Percentiles rank a stretch among this genome's conserved stretches.
These are phyloP conservation scores for Aspergillus spinulosporus DNA, from an alignment of 2,329 filamentous ascomycete genomes.

Conservation along the genomic window DNA sequence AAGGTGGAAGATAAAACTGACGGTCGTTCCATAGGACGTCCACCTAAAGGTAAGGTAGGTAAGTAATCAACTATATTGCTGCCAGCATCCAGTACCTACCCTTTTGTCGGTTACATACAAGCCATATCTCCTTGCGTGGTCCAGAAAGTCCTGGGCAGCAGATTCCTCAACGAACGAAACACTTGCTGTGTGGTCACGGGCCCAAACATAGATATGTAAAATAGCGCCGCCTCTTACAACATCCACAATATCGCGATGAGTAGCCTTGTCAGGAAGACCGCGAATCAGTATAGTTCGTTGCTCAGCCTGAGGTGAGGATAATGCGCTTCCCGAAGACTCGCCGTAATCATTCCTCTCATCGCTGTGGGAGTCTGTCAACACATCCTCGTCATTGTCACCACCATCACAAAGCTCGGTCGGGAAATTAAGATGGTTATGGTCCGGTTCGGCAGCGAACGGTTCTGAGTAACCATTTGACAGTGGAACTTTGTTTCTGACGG, in stretches of 20 bases:
- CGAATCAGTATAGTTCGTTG: conserved; percentile 55
- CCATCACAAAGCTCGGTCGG: conserved; percentile 15
- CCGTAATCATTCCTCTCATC: conserved; percentile 30
- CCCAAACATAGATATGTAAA: conserved; percentile 66
- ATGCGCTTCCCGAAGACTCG: conserved; percentile 22
- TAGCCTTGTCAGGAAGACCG: conserved; percentile 63
- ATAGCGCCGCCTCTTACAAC: conserved; percentile 69
- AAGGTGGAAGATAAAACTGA: conserved; percentile 65
- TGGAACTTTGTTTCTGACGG: neutral
- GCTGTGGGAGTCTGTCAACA: conserved; percentile 24
- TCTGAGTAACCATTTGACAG: neutral
- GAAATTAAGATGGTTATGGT: conserved; percentile 4
- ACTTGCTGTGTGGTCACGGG: conserved; percentile 59
- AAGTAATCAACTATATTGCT: neutral
- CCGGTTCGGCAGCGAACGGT: neutral
- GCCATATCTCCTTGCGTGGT: conserved; percentile 63
- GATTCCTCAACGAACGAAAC: conserved; percentile 69
- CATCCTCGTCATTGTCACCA: conserved; percentile 26
- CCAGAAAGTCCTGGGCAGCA: conserved; percentile 65
- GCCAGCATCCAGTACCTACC: conserved; percentile 48
- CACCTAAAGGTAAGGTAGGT: conserved; percentile 51
- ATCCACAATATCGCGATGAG: conserved; percentile 64
- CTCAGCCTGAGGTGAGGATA: conserved; percentile 17
- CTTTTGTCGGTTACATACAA: conserved; percentile 68
- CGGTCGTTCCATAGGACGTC: conserved; percentile 68